Evolutionary conservation across 345 rosid species (phyloP), one percentile per base, ranked within the genome.

Genomic region (Melaleuca alternifolia): DNA sequence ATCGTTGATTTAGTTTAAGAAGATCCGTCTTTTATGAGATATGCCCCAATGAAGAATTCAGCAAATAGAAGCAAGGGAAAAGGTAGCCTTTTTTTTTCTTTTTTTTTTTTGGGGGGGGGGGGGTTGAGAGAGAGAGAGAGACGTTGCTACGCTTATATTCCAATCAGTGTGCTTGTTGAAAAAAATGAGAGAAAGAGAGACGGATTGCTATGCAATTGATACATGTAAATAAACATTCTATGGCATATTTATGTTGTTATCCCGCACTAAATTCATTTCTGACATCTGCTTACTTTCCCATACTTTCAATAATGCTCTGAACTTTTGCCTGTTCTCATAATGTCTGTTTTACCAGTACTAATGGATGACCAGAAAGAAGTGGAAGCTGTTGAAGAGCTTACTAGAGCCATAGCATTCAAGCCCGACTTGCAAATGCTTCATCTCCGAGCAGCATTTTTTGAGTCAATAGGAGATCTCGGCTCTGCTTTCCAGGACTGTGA

Each of bases 391-490:
- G 93, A 95, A 88, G 99, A 97, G 93, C 94, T 97, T 46, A 90
- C 95, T 13, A 95, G 92, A 93, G 98, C 99, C 33, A 93, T 97
- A 92, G 91, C 94, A 87, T 96, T 95, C 93, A 96, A 92, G 88
- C 98, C 98, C 10, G 98, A 96, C 90, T 86, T 95, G 89, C 99
- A 95, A 88, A 93, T 96, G 91, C 96, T 97, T 52, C 99, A 97
- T 87, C 99, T 97, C 85, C 94, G 99, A 86, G 99, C 99, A 56
- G 99, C 99, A 41, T 97, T 97, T 88, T 90, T 93, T 1, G 99
- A 97, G 91, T 93, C 98, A 84, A 90, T 93, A 54, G 98, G 98
- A 84, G 94, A 96, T 82, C 82, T 93, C 24, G 65, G 89, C 20
- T 89, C 94, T 85, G 94, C 99, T 83, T 79, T 94, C 51, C 91